phyloP scores from a whole-genome alignment of 2,329 filamentous ascomycete species.

The Chlorencoelia australis region DNA sequence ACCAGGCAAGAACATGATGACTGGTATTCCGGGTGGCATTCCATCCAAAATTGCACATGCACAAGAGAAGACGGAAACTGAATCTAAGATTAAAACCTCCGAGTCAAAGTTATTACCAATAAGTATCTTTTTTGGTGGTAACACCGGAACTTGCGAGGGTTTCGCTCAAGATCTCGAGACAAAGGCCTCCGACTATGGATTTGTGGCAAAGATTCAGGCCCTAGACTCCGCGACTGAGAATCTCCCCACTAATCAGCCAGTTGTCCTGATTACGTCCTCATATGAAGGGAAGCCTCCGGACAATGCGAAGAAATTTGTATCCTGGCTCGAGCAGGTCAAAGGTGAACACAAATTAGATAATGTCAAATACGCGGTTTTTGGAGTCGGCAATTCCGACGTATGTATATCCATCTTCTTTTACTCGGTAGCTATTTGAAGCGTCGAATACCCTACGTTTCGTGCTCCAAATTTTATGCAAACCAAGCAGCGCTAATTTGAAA shows the following conservation, averaged over 20 bases:
- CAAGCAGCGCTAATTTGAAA: too few species aligned
- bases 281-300: constrained; percentile 69
- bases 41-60: background rate
- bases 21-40: background rate
- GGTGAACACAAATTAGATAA: constrained; percentile 37
- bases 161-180: constrained; percentile 53
- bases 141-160: constrained; percentile 64
- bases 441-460: too few species aligned
- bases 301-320: constrained; percentile 58
- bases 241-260: constrained; percentile 48
- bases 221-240: constrained; percentile 53
- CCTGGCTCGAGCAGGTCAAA: constrained; percentile 45
- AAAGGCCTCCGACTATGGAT: constrained; percentile 50
- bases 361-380: constrained; percentile 59
- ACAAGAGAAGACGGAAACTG: background rate
- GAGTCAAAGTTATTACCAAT: constrained; percentile 30
- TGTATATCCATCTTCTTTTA: too few species aligned
- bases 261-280: constrained; percentile 58
- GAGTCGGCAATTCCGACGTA: constrained; percentile 47
- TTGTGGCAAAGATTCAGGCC: constrained; percentile 38
- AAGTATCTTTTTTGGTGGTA: constrained; percentile 63
- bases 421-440: too few species aligned
- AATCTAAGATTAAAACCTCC: background rate
- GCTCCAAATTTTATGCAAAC: too few species aligned
- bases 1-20: constrained; percentile 24